Conservation (phyloP, 2,329 filamentous ascomycete genomes). For the Diaporthe velutina region DNA sequence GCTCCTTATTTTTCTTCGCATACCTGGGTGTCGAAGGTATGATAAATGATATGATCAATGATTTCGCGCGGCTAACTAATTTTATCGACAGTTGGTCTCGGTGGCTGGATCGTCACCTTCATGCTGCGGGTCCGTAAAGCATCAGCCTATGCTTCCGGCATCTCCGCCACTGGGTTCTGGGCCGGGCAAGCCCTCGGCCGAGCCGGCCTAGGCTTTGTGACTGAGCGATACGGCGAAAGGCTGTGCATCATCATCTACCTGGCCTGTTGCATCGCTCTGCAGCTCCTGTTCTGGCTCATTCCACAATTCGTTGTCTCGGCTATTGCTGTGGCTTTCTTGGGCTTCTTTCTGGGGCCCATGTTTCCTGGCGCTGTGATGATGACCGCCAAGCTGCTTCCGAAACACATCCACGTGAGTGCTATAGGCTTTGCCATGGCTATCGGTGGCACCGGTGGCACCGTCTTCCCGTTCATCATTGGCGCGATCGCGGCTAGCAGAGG, state of each 20-base stretch:
- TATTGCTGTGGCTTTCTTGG: constrained; percentile 77
- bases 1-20: constrained; percentile 79
- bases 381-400: constrained; percentile 80
- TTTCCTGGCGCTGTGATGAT: constrained; percentile 82
- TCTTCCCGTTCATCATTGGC: constrained; percentile 76
- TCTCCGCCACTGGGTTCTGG: constrained; percentile 87
- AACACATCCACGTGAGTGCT: constrained; percentile 80
- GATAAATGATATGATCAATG: constrained; percentile 66
- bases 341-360: constrained; percentile 84
- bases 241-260: constrained; percentile 74
- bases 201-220: constrained; percentile 81
- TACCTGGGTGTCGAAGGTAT: constrained; percentile 85
- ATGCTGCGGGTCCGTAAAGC: constrained; percentile 84
- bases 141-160: constrained; percentile 77
- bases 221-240: constrained; percentile 80
- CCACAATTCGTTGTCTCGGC: constrained; percentile 81
- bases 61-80: neutral
- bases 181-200: constrained; percentile 83
- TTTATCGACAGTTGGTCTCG: constrained; percentile 36
- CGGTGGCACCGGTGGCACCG: constrained; percentile 78
- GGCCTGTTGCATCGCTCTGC: constrained; percentile 70
- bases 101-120: constrained; percentile 85
- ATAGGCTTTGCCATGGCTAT: constrained; percentile 86
- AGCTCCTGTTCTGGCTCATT: constrained; percentile 85
- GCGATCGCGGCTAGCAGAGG: constrained; percentile 73